Evolutionary conservation across 164 flowering plant species (phyloP).

Genomic region (Buxus sempervirens): DNA sequence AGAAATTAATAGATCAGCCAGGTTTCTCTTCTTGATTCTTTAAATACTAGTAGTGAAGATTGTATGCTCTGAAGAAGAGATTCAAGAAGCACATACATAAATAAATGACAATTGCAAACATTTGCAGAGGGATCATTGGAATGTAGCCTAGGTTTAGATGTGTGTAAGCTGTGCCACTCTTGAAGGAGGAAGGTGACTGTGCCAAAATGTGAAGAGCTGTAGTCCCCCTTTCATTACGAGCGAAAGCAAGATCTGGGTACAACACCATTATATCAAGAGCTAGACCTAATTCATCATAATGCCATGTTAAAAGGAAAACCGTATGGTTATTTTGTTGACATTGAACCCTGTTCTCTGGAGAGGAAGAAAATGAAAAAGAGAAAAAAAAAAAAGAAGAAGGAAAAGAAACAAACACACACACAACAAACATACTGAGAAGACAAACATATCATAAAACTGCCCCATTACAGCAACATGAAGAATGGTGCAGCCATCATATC

Average conservation of each 20-base stretch:
- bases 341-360: neutral
- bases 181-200: neutral
- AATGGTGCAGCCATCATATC: neutral
- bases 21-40: no score
- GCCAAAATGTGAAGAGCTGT: neutral
- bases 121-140: neutral
- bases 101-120: neutral
- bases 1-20: neutral
- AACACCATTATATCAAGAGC: neutral
- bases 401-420: neutral
- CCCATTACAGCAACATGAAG: neutral
- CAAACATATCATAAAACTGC: neutral
- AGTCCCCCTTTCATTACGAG: neutral
- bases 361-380: no score
- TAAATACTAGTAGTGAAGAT: no score
- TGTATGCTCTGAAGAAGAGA: neutral
- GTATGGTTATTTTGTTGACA: no score
- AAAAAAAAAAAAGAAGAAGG: no score
- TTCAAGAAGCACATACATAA: neutral
- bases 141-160: neutral
- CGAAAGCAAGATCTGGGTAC: neutral
- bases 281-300: neutral
- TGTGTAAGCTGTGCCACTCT: neutral
- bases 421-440: neutral
- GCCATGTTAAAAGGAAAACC: neutral